phyloP scores from a whole-genome alignment of 1,139 yeast species.

The Candida tropicalis region DNA sequence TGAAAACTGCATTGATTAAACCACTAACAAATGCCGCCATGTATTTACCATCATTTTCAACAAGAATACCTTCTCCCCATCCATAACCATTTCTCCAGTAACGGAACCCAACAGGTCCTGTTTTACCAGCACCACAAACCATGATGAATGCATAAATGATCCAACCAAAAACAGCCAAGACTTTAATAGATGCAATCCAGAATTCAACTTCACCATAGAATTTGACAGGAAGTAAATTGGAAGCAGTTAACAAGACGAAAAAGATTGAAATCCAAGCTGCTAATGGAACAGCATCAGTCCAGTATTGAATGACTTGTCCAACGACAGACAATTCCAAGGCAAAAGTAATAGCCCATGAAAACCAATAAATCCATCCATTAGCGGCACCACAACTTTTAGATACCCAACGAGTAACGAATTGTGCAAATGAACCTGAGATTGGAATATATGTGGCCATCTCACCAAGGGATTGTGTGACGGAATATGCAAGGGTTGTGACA shows the following conservation, averaged over 20 bases:
- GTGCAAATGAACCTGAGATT: constrained; percentile 63
- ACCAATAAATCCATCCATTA: constrained; percentile 85
- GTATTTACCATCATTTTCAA: constrained; percentile 37
- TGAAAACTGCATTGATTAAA: constrained; percentile 71
- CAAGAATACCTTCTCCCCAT: constrained; percentile 64
- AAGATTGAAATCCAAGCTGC: constrained; percentile 80
- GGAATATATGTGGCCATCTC: constrained; percentile 79
- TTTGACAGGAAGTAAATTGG: constrained; percentile 46
- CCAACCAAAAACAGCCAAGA: constrained; percentile 73
- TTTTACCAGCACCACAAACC: constrained; percentile 71
- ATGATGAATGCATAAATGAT: constrained; percentile 65
- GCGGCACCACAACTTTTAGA: constrained; percentile 78
- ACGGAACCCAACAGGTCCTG: constrained; percentile 78
- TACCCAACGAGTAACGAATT: constrained; percentile 59
- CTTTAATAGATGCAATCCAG: constrained; percentile 62
- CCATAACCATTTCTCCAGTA: constrained; percentile 96
- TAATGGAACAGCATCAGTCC: constrained; percentile 74
- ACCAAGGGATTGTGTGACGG: constrained; percentile 70
- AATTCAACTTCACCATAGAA: constrained; percentile 51
- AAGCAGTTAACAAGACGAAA: constrained; percentile 38
- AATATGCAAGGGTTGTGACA: constrained; percentile 65
- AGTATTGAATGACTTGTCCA: constrained; percentile 72
- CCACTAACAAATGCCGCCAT: constrained; percentile 61
- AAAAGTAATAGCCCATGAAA: constrained; percentile 83
- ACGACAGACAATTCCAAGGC: constrained; percentile 81